These are phyloP conservation scores for Chaetothyriales sp. DNA, from an alignment of 2,329 filamentous ascomycete genomes.

Conservation along the genomic window DNA sequence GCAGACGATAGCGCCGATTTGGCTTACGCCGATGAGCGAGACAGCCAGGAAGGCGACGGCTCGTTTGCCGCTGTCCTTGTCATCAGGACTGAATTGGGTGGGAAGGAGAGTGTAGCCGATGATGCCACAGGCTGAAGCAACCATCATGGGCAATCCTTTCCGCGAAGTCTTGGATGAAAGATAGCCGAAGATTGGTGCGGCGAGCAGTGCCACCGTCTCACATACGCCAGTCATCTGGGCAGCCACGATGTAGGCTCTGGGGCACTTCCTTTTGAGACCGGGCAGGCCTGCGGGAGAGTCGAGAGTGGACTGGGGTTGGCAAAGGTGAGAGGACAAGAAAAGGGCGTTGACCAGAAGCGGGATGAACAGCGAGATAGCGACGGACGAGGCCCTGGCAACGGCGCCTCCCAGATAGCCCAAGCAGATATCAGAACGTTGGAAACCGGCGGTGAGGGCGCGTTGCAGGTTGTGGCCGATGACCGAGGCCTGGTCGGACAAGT, in stretches of 20 bases:
- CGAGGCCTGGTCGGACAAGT: not conserved
- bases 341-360: constrained; percentile 86
- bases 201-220: constrained; percentile 71
- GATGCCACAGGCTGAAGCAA: constrained; percentile 60
- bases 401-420: constrained; percentile 89
- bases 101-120: constrained; percentile 67
- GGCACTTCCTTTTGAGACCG: constrained; percentile 74
- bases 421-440: constrained; percentile 63
- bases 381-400: constrained; percentile 83
- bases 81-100: constrained; percentile 62
- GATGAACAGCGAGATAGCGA: constrained; percentile 89
- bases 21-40: constrained; percentile 71
- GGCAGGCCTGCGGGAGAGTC: constrained; percentile 22
- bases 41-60: constrained; percentile 62
- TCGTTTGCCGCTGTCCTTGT: constrained; percentile 53
- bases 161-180: constrained; percentile 54
- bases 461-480: constrained; percentile 20
- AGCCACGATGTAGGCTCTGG: constrained; percentile 74
- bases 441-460: constrained; percentile 54
- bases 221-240: constrained; percentile 79
- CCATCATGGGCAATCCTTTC: constrained; percentile 60
- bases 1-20: constrained; percentile 93
- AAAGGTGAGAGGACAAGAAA: constrained; percentile 70
- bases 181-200: constrained; percentile 77
- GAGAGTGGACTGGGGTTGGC: constrained; percentile 37